Conservation (phyloP, 140 eudicot genomes). For the Stevia rebaudiana region DNA sequence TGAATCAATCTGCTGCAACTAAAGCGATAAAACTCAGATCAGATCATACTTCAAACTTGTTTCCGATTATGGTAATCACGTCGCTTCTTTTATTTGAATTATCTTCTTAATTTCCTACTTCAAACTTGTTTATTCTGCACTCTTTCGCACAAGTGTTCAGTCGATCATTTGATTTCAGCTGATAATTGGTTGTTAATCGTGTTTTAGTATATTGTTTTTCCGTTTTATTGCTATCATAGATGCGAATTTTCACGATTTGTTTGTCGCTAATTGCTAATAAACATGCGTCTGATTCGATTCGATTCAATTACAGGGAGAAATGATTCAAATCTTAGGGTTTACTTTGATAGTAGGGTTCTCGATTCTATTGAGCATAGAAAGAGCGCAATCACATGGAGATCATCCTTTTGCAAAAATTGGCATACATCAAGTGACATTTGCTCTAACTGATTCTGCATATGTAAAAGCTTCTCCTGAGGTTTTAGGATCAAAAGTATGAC, state of each 20-base stretch:
- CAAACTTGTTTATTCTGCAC: neutral
- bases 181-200: neutral
- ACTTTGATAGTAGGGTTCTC: constrained; percentile 39
- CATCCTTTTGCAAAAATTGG: constrained; percentile 72
- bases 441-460: constrained; percentile 44
- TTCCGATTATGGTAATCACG: constrained; percentile 8
- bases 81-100: neutral
- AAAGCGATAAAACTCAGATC: neutral
- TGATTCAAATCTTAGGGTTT: constrained; percentile 31
- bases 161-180: neutral
- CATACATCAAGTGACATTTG: constrained; percentile 50
- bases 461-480: constrained; percentile 64
- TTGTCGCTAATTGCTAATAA: constrained; percentile 3
- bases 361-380: constrained; percentile 29
- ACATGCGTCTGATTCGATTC: neutral
- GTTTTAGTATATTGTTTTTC: neutral
- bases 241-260: neutral
- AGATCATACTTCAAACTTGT: neutral
- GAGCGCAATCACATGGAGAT: constrained; percentile 55
- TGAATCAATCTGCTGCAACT: neutral
- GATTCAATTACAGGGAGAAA: constrained; percentile 25
- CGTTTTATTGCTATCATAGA: neutral
- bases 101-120: neutral
- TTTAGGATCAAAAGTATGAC: constrained; percentile 65
- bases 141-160: neutral